Base-by-base conservation (phyloP, 257 asterid genomes). In the Apocynum venetum region DNA sequence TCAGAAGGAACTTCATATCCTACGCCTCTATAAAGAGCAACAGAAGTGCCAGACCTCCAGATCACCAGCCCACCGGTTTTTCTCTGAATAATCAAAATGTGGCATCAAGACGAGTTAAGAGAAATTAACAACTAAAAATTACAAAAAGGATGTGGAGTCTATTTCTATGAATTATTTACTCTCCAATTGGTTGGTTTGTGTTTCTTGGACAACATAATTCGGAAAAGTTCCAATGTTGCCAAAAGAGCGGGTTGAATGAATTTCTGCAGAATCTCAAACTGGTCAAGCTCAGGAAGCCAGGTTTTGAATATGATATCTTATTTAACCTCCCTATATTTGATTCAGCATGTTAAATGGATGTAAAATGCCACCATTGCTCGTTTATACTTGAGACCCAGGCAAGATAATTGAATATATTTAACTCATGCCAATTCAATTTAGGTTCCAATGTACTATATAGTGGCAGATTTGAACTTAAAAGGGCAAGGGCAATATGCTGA, bases 11-110 rank as follows among this genome's bases (percentile, higher is more conserved):
- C 88, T 77, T 88, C 91, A 56, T 89, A 92, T 47, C 89, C 87
- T 80, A 84, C 90, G 3, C 98, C 98, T 89, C 97, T 89, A 76
- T 96, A 96, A 74, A 96, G 87, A 68, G 96, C 80, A 75, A 96
- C 79, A 41, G 98, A 96, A 71, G 97, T 89, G 81, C 97, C 98
- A 25, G 99, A 96, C 82, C 99, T 91, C 98, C 98, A 96, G 79
- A 96, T 83, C 66, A 93, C 97, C 89, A 93, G 81, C 53, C 99
- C 99, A 80, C 99, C 98, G 63, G 98, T 95, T 90, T 89, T 95
- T 78, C 97, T 89, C 99, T 95, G 84, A 76, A 85, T 56, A 80
- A 75, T n/a, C 57, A 40, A 85, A 83, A 85, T 48, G 69, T 47
- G 69, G 56, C 43, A 72, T 79, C 77, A 72, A 31, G 48, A 41